Evolutionary conservation across 768 basidiomycete genomes (phyloP).

Genomic region (Amanita jacksonii): DNA sequence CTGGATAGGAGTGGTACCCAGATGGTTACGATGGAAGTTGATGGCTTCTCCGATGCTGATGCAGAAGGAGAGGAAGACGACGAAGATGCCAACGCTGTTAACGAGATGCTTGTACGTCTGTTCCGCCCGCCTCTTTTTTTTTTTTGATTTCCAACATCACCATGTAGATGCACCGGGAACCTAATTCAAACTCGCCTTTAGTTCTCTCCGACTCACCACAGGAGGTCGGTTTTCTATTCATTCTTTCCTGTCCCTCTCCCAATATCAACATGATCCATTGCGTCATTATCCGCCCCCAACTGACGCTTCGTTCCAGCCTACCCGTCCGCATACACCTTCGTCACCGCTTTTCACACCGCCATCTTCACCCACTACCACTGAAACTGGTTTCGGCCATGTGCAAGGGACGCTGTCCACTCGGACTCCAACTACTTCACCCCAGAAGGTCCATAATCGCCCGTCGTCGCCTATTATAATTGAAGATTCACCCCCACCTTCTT

Average conservation of each 20-base stretch:
- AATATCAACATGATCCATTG: too few relatives aligned
- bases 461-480: not conserved
- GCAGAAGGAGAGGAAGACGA: constrained; percentile 16
- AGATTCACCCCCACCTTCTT: not conserved
- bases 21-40: not conserved
- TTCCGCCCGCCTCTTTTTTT: not conserved
- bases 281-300: too few relatives aligned
- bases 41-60: constrained; percentile 10
- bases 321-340: not conserved
- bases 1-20: not conserved
- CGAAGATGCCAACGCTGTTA: constrained; percentile 13
- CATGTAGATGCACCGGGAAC: not conserved
- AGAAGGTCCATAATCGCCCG: not conserved
- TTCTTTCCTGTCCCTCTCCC: too few relatives aligned
- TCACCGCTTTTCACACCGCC: constrained; percentile 14
- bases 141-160: not conserved
- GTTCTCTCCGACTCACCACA: too few relatives aligned
- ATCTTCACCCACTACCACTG: too few relatives aligned
- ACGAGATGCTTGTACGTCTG: constrained; percentile 14
- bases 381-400: too few relatives aligned
- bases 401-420: not conserved
- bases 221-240: too few relatives aligned
- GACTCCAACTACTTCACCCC: not conserved
- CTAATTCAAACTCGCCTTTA: constrained; percentile 8
- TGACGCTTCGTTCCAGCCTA: constrained; percentile 2